Conservation (phyloP, 163 green algal genomes). For the Scenedesmus sp. region DNA sequence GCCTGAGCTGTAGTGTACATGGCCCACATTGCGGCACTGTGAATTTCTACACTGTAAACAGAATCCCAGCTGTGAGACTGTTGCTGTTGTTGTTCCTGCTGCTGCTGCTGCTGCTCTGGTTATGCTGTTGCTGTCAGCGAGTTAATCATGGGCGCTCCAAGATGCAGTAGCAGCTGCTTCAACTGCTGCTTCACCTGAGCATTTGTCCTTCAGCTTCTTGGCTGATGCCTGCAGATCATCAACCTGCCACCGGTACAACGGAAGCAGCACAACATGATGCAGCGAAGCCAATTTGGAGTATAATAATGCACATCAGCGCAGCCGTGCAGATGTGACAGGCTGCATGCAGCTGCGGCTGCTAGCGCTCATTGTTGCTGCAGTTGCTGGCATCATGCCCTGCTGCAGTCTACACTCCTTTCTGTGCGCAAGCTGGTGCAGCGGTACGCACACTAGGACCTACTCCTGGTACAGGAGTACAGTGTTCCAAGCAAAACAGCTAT, state of each 20-base stretch:
- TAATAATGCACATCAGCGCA: background rate
- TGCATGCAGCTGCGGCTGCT: background rate
- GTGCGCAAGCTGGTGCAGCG: background rate
- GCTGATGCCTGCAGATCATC: conserved; percentile 45
- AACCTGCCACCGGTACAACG: conserved; percentile 36
- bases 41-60: no score
- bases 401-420: background rate
- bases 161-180: background rate
- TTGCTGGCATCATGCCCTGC: background rate
- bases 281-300: background rate
- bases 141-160: background rate
- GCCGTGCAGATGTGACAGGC: no score
- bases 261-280: background rate
- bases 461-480: background rate
- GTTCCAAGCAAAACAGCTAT: background rate
- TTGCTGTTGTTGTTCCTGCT: background rate
- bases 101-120: conserved; percentile 18
- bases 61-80: background rate
- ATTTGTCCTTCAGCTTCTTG: conserved; percentile 52
- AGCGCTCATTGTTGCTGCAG: background rate
- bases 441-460: background rate
- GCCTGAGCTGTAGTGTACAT: background rate
- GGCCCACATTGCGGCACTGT: background rate
- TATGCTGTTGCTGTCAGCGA: background rate
- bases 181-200: conserved; percentile 15